These are phyloP conservation scores for Solanum commersonii DNA, from an alignment of 257 asterid genomes.

Conservation along the genomic window DNA sequence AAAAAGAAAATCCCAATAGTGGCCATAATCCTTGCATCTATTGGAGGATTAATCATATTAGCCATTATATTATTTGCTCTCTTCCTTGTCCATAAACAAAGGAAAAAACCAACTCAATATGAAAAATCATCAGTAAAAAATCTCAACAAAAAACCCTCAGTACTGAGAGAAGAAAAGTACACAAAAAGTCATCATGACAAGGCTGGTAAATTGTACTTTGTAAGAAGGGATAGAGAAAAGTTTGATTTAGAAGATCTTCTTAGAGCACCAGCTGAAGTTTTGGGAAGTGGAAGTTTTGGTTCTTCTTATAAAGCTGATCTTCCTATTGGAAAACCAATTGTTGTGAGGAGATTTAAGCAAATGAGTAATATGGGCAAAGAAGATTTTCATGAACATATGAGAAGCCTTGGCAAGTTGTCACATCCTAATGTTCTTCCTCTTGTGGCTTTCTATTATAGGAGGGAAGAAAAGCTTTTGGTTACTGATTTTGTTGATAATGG, in stretches of 20 bases:
- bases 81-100: conserved; percentile 7
- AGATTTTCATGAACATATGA: conserved; percentile 46
- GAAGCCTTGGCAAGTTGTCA: conserved; percentile 32
- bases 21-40: conserved; percentile 14
- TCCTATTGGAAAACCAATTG: conserved; percentile 22
- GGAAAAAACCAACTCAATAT: conserved; percentile 15
- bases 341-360: conserved; percentile 46
- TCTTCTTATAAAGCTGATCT: conserved; percentile 60
- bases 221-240: conserved; percentile 26
- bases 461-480: conserved; percentile 58
- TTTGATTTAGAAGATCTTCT: conserved; percentile 57
- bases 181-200: conserved; percentile 7
- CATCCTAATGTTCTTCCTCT: conserved; percentile 61
- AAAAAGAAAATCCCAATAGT: conserved; percentile 14
- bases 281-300: conserved; percentile 69
- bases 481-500: conserved; percentile 41
- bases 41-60: conserved; percentile 7
- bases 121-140: conserved; percentile 17
- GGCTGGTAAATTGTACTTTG: conserved; percentile 29
- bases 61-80: conserved; percentile 5
- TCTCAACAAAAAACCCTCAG: neutral
- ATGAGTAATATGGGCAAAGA: conserved; percentile 43
- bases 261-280: conserved; percentile 53
- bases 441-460: conserved; percentile 48
- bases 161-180: neutral